phyloP scores from a whole-genome alignment of 805 yeast genomes.

The Pachysolen tannophilus region DNA sequence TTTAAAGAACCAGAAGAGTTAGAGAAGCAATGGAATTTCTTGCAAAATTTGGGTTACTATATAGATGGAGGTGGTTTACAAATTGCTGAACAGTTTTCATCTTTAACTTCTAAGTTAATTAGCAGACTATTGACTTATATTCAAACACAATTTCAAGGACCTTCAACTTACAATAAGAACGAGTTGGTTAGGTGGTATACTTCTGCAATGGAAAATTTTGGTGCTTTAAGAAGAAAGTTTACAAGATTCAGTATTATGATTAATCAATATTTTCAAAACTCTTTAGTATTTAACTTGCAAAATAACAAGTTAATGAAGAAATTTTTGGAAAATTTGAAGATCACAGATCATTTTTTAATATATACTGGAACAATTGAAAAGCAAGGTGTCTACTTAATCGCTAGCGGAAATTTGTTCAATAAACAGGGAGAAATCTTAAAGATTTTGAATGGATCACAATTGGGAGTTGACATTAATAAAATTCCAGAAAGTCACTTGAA shows the following conservation, averaged over 20 bases:
- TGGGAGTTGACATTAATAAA: conserved; percentile 41
- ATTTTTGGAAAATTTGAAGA: conserved; percentile 50
- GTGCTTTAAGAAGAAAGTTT: conserved; percentile 72
- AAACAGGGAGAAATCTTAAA: conserved; percentile 35
- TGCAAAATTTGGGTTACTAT: conserved; percentile 69
- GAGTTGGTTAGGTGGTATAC: conserved; percentile 59
- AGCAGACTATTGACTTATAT: conserved; percentile 64
- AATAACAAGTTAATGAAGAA: conserved; percentile 34
- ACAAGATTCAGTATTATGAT: conserved; percentile 67
- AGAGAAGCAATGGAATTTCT: conserved; percentile 71
- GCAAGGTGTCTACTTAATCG: conserved; percentile 75
- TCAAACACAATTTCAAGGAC: conserved; percentile 62
- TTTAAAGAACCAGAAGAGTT: conserved; percentile 89
- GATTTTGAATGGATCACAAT: conserved; percentile 36
- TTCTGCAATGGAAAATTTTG: conserved; percentile 61
- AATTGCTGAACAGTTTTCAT: conserved; percentile 69
- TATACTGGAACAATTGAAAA: conserved; percentile 66
- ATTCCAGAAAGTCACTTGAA: conserved; percentile 24
- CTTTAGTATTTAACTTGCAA: conserved; percentile 51
- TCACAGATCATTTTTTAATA: conserved; percentile 67
- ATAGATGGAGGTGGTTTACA: conserved; percentile 76
- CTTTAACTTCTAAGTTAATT: conserved; percentile 57
- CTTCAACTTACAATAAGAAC: conserved; percentile 32
- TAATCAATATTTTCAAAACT: conserved; percentile 65
- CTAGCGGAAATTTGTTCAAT: conserved; percentile 46